These are phyloP conservation scores for Ceratocystiopsis minuta DNA, from an alignment of 2,329 filamentous ascomycete species.

Conservation along the genomic window DNA sequence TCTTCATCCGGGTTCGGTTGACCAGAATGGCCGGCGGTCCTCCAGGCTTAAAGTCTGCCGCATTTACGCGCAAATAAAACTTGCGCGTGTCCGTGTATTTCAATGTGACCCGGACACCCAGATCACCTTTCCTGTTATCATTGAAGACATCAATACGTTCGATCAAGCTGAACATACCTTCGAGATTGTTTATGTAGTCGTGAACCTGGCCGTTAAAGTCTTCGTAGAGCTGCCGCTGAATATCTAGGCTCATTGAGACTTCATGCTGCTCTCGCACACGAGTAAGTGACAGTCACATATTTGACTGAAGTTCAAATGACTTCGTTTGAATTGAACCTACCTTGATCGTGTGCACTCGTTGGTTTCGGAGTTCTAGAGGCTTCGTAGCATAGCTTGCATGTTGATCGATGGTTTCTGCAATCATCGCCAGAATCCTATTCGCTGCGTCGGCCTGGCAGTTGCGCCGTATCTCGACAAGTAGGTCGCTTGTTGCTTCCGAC, in stretches of 20 bases:
- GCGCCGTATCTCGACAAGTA: conserved; percentile 50
- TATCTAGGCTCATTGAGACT: conserved; percentile 9
- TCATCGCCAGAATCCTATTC: conserved; percentile 40
- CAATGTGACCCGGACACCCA: conserved; percentile 18
- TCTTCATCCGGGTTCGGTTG: conserved; percentile 55
- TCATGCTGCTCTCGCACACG: background rate
- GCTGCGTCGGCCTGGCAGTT: conserved; percentile 50
- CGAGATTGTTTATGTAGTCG: conserved; percentile 37
- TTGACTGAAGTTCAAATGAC: too few relatives aligned
- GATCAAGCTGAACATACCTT: conserved; percentile 27
- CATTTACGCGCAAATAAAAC: conserved; percentile 57
- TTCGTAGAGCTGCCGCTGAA: conserved; percentile 57
- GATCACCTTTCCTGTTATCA: conserved; percentile 19
- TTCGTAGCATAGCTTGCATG: conserved; percentile 63
- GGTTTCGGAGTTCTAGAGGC: conserved; percentile 73
- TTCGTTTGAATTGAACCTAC: conserved; percentile 16
- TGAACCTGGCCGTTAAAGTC: conserved; percentile 60
- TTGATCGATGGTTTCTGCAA: conserved; percentile 56
- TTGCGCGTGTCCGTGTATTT: conserved; percentile 62
- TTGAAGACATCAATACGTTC: conserved; percentile 11
- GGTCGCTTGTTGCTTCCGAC: conserved; percentile 39
- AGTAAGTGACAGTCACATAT: background rate
- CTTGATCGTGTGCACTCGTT: conserved; percentile 78
- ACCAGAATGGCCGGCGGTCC: conserved; percentile 35
- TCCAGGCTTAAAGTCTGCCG: conserved; percentile 41